Conservation (phyloP, 1,284 basidiomycete species). For the Lentinula novae-zelandiae region DNA sequence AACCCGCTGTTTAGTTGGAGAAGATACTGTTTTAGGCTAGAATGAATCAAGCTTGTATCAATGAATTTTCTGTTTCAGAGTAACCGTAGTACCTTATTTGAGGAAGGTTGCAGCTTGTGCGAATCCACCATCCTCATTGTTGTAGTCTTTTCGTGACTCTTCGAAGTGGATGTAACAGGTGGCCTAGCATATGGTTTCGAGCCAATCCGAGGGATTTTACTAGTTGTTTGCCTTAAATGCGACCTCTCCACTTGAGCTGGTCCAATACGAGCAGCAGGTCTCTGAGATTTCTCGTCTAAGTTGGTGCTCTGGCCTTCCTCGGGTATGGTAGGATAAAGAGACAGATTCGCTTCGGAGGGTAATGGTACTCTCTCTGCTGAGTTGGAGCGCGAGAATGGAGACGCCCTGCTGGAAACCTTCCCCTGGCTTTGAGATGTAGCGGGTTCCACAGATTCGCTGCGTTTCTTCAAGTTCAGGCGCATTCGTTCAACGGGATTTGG, state of each 20-base stretch:
- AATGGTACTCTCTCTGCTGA: conserved; percentile 35
- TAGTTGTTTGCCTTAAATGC: conserved; percentile 50
- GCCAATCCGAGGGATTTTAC: conserved; percentile 67
- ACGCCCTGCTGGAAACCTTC: background rate
- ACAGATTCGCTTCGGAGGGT: conserved; percentile 31
- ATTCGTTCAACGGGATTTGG: conserved; percentile 22
- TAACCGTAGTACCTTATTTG: background rate
- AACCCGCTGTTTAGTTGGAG: background rate
- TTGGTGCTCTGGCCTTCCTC: conserved; percentile 23
- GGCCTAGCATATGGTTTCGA: conserved; percentile 62
- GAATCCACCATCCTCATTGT: conserved; percentile 17
- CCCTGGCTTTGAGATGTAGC: conserved; percentile 12
- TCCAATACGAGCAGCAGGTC: background rate
- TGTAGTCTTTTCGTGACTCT: background rate
- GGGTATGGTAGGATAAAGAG: conserved; percentile 25
- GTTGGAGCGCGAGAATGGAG: background rate
- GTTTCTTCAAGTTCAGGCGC: conserved; percentile 22
- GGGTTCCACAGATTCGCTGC: conserved; percentile 26
- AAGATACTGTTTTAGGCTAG: background rate
- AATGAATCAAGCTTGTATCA: background rate
- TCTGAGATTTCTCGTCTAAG: background rate
- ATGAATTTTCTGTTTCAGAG: background rate
- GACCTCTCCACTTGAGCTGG: conserved; percentile 29
- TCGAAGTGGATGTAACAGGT: conserved; percentile 7
- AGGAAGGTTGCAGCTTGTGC: conserved; percentile 5